phyloP scores from a whole-genome alignment of 805 yeast genomes.

The Helenozyma baotianmanensis region DNA sequence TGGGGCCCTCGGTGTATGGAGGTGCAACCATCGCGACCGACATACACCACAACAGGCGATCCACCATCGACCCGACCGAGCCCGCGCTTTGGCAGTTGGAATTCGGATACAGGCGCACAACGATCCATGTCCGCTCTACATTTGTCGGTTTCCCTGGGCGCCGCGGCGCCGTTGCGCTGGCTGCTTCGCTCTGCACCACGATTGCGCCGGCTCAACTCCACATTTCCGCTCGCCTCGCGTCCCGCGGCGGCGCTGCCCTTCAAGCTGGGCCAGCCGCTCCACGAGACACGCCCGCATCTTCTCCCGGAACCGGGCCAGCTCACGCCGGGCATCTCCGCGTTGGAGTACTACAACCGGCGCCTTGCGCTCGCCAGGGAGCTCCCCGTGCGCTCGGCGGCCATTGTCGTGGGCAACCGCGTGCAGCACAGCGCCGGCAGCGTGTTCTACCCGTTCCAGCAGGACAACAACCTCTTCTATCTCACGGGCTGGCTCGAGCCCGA shows the following conservation, averaged over 20 bases:
- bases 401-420: constrained; percentile 65
- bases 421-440: constrained; percentile 88
- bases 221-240: constrained; percentile 15
- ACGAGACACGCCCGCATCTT: constrained; percentile 76
- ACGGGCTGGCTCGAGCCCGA: constrained; percentile 94
- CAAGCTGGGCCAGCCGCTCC: constrained; percentile 78
- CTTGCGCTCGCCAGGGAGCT: constrained; percentile 50
- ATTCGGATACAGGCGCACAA: too few species aligned
- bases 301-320: constrained; percentile 69
- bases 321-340: constrained; percentile 82
- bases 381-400: constrained; percentile 63
- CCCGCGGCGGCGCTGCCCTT: constrained; percentile 25
- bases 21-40: background rate
- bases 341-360: constrained; percentile 77
- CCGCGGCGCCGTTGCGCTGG: too few species aligned
- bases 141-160: too few species aligned
- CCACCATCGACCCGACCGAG: too few species aligned
- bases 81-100: too few species aligned
- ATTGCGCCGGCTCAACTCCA: too few species aligned
- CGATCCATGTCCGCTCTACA: too few species aligned
- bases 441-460: constrained; percentile 88
- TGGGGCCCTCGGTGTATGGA: background rate
- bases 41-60: too few species aligned
- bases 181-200: too few species aligned
- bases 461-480: constrained; percentile 79